These are phyloP conservation scores for Neurospora terricola DNA, from an alignment of 495 filamentous ascomycete species.

Conservation along the genomic window DNA sequence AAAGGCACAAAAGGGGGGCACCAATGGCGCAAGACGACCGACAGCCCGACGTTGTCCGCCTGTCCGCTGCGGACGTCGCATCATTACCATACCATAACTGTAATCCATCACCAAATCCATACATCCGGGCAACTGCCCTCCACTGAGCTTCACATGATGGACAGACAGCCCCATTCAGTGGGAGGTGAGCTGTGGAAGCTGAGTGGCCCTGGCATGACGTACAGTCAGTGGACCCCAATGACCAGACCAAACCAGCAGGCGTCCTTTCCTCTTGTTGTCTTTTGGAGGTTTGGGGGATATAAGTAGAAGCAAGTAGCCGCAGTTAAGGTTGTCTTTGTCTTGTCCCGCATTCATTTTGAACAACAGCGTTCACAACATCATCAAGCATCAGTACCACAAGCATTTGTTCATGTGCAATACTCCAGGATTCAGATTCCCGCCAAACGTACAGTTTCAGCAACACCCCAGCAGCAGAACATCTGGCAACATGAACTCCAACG, in stretches of 20 bases:
- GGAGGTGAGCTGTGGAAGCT: neutral
- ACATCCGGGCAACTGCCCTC: neutral
- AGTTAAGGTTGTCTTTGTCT: neutral
- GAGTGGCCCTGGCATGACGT: neutral
- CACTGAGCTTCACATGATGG: neutral
- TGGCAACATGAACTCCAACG: slow-evolving; percentile 22
- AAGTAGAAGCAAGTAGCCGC: neutral
- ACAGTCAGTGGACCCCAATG: neutral
- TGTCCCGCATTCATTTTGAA: neutral
- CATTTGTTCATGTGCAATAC: neutral
- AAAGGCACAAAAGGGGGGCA: neutral
- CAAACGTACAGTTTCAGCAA: neutral
- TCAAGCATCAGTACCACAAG: neutral
- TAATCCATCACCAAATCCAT: neutral
- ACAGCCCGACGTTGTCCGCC: neutral
- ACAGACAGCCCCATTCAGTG: neutral
- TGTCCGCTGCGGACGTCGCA: neutral
- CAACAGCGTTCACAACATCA: neutral
- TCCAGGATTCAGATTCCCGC: neutral
- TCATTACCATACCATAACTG: neutral
- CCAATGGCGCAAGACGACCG: neutral
- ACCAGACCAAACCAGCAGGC: neutral
- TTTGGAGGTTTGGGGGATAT: neutral
- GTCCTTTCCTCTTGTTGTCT: neutral
- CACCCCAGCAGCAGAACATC: neutral